These are phyloP conservation scores for Phylloboletellus chloephorus DNA, from an alignment of 1,284 basidiomycete species.

Conservation along the genomic window DNA sequence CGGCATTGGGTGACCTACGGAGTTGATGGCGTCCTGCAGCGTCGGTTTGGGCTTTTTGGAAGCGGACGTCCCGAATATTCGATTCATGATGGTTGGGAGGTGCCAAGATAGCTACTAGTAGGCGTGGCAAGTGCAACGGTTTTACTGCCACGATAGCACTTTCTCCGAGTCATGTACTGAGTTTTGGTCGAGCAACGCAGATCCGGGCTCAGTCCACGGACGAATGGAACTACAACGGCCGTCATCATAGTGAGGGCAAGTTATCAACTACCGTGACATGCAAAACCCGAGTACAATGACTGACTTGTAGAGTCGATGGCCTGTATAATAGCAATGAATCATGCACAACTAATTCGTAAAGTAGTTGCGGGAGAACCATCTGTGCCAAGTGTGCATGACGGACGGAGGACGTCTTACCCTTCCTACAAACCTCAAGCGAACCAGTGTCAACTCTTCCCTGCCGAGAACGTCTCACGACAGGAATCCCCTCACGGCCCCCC, in stretches of 20 bases:
- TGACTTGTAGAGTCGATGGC: no score
- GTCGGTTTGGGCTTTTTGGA: slow-evolving; percentile 84
- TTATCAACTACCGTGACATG: no score
- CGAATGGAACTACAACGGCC: no score
- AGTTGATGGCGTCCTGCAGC: slow-evolving; percentile 87
- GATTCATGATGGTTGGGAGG: slow-evolving; percentile 53
- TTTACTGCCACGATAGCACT: slow-evolving; percentile 3
- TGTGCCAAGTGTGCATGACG: no score
- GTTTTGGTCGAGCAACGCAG: no score
- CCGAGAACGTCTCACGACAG: slow-evolving; percentile 33
- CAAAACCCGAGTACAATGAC: no score
- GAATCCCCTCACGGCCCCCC: slow-evolving; percentile 76
- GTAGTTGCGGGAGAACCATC: no score
- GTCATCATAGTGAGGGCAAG: no score
- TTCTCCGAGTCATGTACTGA: slow-evolving; percentile 1
- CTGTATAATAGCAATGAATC: no score
- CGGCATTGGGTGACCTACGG: slow-evolving; percentile 46
- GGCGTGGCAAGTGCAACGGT: not conserved
- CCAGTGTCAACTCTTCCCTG: not conserved
- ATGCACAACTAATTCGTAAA: no score
- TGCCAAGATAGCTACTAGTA: slow-evolving; percentile 1
- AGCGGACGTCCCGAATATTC: slow-evolving; percentile 74
- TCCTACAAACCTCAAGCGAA: not conserved
- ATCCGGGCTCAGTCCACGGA: no score
- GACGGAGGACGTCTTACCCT: not conserved